These are phyloP conservation scores for Didymella pomorum DNA, from an alignment of 2,329 filamentous ascomycete species.

Conservation along the genomic window DNA sequence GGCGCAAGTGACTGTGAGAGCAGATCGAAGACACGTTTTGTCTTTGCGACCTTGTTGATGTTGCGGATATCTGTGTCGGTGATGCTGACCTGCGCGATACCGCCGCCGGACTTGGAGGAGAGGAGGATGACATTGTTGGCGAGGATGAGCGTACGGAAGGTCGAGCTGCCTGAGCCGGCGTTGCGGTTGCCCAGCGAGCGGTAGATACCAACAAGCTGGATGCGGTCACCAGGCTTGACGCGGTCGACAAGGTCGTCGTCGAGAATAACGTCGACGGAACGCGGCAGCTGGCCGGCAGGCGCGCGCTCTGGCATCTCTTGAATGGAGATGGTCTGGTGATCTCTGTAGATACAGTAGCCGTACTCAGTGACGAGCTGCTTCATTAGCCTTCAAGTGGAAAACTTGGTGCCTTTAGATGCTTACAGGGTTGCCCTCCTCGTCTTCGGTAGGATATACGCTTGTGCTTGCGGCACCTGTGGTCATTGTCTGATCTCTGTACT, in stretches of 20 bases:
- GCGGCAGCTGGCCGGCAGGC: conserved; percentile 91
- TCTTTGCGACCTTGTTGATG: conserved; percentile 97
- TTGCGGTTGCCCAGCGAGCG: conserved; percentile 94
- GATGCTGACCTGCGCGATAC: conserved; percentile 88
- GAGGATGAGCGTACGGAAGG: conserved; percentile 92
- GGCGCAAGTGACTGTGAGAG: conserved; percentile 93
- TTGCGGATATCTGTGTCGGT: conserved; percentile 98
- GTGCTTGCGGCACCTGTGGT: conserved; percentile 83
- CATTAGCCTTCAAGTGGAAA: neutral
- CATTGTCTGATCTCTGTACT: conserved; percentile 98
- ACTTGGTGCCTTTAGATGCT: conserved; percentile 21
- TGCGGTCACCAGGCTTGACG: conserved; percentile 93
- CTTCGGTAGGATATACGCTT: conserved; percentile 92
- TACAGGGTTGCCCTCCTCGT: conserved; percentile 87
- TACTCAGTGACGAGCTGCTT: conserved; percentile 84
- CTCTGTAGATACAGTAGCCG: conserved; percentile 92
- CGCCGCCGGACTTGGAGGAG: conserved; percentile 94
- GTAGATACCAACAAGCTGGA: conserved; percentile 97
- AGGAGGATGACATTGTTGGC: conserved; percentile 95
- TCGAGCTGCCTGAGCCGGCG: conserved; percentile 85
- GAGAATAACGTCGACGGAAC: conserved; percentile 93
- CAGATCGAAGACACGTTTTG: conserved; percentile 89
- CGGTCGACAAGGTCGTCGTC: conserved; percentile 96
- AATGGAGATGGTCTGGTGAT: conserved; percentile 97
- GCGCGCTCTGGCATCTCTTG: conserved; percentile 99